Evolutionary conservation across 148 eudicot species (phyloP).

Genomic region (Rhododendron simsii): DNA sequence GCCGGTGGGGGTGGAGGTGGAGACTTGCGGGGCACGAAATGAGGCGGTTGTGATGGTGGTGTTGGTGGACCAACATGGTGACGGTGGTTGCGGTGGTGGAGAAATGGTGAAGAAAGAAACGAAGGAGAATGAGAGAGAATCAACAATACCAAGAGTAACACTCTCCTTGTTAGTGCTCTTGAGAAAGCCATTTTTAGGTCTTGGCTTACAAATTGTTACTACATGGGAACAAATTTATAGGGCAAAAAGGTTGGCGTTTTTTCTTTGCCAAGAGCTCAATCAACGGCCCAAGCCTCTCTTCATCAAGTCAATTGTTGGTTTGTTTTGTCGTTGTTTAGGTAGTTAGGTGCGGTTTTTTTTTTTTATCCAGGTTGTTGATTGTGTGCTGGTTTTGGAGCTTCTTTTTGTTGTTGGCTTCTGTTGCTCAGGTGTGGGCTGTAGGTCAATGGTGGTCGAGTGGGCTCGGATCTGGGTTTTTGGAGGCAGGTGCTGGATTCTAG

Average conservation of each 20-base stretch:
- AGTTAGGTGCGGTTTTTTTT: too few relatives aligned
- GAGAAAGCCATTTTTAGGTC: neutral
- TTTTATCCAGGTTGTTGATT: too few relatives aligned
- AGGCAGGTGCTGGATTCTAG: too few relatives aligned
- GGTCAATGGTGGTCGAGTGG: too few relatives aligned
- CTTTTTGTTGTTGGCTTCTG: too few relatives aligned
- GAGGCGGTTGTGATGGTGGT: neutral
- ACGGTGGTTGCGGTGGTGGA: neutral
- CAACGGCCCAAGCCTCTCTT: neutral
- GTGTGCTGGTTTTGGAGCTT: too few relatives aligned
- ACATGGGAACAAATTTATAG: neutral
- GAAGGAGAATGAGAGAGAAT: neutral
- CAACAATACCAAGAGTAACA: neutral
- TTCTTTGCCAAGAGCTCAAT: neutral
- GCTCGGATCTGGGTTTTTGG: too few relatives aligned
- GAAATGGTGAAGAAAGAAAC: neutral
- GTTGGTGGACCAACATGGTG: neutral
- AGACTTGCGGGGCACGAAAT: neutral
- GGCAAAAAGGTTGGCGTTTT: neutral
- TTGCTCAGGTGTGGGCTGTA: too few relatives aligned
- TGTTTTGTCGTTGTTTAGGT: too few relatives aligned
- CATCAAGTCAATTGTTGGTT: neutral
- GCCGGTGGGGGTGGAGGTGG: slow-evolving; percentile 24
- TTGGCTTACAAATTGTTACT: neutral
- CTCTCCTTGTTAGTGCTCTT: neutral